Conservation (phyloP, 306 rosid genomes). For the Pyrus communis region DNA sequence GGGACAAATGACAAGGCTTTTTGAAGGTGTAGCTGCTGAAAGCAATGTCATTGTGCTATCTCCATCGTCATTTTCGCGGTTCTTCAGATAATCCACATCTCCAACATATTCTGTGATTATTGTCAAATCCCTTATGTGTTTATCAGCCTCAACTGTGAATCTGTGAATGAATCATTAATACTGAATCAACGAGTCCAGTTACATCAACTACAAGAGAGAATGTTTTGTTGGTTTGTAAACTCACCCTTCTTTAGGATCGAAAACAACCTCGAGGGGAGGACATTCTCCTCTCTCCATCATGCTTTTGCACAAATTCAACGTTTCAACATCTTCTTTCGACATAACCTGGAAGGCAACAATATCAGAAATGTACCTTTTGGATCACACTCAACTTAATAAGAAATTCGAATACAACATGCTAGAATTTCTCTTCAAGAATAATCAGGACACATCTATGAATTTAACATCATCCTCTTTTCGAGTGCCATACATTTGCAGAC, state of each 20-base stretch:
- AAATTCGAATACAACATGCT: background rate
- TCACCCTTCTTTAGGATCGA: constrained; percentile 91
- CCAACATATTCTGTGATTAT: constrained; percentile 91
- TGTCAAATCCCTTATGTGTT: constrained; percentile 66
- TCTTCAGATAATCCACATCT: constrained; percentile 84
- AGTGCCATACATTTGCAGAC: background rate
- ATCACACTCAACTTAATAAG: background rate
- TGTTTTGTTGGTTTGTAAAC: background rate
- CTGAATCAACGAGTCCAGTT: background rate
- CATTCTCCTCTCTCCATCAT: constrained; percentile 93
- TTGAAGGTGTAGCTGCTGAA: constrained; percentile 57
- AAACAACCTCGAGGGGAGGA: constrained; percentile 94
- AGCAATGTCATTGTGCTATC: constrained; percentile 98
- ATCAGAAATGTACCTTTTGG: background rate
- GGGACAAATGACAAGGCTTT: constrained; percentile 82
- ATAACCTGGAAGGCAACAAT: constrained; percentile 36
- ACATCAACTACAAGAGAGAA: background rate
- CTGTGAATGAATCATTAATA: constrained; percentile 26
- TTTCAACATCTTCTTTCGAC: constrained; percentile 69
- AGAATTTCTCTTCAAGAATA: background rate
- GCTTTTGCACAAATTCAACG: constrained; percentile 57
- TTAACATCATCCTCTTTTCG: background rate
- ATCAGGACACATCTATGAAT: background rate
- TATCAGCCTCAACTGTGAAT: constrained; percentile 92
- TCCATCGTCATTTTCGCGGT: constrained; percentile 76